A percentile compares a stretch with the other conserved stretches of the same genome.
phyloP scores from a whole-genome alignment of 1,284 basidiomycete species.

The Flammula alnicola region DNA sequence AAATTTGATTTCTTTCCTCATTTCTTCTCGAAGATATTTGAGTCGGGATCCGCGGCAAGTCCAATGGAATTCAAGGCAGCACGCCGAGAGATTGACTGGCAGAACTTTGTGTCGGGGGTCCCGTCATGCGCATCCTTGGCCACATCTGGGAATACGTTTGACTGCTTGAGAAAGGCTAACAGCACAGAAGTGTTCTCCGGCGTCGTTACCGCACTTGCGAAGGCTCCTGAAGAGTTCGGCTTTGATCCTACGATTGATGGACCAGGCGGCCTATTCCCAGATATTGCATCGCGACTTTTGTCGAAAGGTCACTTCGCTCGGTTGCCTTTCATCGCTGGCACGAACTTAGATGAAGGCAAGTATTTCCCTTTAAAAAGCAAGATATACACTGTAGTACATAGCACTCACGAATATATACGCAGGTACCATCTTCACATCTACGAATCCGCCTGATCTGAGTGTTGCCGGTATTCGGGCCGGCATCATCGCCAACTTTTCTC shows the following conservation, averaged over 20 bases:
- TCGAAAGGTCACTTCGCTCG: constrained; percentile 39
- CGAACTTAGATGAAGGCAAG: constrained; percentile 52
- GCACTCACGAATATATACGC: not conserved
- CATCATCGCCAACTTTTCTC: constrained; percentile 38
- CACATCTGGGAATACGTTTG: constrained; percentile 40
- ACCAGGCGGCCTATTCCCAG: constrained; percentile 45
- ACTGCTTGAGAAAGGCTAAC: constrained; percentile 43
- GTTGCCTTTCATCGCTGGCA: constrained; percentile 54
- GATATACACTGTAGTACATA: not conserved
- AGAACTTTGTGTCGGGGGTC: constrained; percentile 43
- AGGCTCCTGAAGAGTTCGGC: constrained; percentile 35
- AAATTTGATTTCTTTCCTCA: not conserved
- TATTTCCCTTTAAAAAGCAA: not conserved
- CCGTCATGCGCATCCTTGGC: constrained; percentile 38
- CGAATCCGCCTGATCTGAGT: constrained; percentile 33
- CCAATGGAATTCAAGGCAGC: constrained; percentile 34
- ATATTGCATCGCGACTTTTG: constrained; percentile 42
- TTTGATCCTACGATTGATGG: constrained; percentile 50
- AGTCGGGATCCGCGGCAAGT: constrained; percentile 46
- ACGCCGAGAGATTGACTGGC: constrained; percentile 42
- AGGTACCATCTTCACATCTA: constrained; percentile 46
- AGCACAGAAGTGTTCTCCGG: constrained; percentile 41
- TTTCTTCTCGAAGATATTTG: constrained; percentile 41
- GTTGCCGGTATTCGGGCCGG: constrained; percentile 29
- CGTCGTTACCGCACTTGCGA: constrained; percentile 26